Evolutionary conservation across 2,329 filamentous ascomycete species (phyloP).

Genomic region (Tolypocladium ophioglossoides): DNA sequence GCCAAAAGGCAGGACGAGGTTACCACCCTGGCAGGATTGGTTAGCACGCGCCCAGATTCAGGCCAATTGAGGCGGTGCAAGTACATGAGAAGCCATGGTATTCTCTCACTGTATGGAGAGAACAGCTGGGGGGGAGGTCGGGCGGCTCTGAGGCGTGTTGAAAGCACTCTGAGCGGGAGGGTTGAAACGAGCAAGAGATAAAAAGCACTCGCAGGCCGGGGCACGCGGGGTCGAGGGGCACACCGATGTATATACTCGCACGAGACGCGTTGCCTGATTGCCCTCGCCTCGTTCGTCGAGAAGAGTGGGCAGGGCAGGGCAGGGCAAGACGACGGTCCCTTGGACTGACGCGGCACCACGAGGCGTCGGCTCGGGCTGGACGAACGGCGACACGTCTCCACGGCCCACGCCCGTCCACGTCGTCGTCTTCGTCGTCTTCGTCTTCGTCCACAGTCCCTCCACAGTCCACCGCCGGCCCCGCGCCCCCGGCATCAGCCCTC

Average conservation of each 20-base stretch:
- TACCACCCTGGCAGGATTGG: slow-evolving; percentile 39
- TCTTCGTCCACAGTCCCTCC: too few relatives aligned
- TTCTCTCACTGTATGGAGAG: slow-evolving; percentile 49
- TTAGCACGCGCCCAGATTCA: slow-evolving; percentile 10
- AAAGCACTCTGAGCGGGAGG: slow-evolving; percentile 17
- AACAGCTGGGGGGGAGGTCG: slow-evolving; percentile 13
- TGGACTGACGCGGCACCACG: too few relatives aligned
- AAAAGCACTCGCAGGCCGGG: background rate
- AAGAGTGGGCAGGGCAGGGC: background rate
- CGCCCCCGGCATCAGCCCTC: background rate
- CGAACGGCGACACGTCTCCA: background rate
- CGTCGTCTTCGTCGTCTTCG: background rate
- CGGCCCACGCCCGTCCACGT: too few relatives aligned
- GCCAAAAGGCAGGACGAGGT: slow-evolving; percentile 33
- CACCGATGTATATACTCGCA: background rate
- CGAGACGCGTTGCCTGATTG: background rate
- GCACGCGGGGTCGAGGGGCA: background rate
- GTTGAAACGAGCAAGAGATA: slow-evolving; percentile 10
- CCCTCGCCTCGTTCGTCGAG: background rate
- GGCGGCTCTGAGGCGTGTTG: slow-evolving; percentile 19
- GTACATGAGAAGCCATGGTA: slow-evolving; percentile 60
- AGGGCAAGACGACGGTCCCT: too few relatives aligned
- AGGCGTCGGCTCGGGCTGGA: background rate
- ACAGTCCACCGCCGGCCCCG: too few relatives aligned
- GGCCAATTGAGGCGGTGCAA: background rate